Evolutionary conservation across 2,329 filamentous ascomycete genomes (phyloP).

Genomic region (Alternaria sp.): DNA sequence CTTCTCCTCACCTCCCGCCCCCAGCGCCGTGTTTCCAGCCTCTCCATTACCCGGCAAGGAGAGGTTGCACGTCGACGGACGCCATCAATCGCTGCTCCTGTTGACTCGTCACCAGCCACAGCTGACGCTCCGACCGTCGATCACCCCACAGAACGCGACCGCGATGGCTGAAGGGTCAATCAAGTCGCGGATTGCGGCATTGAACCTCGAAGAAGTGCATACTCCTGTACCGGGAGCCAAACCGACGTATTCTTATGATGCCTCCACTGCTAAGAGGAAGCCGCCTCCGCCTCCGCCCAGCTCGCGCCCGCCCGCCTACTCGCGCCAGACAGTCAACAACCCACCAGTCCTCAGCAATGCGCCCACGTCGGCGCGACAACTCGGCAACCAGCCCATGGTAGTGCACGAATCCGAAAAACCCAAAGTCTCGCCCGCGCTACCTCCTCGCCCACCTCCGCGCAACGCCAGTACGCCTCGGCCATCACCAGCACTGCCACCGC

Average conservation of each 20-base stretch:
- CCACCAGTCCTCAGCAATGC: conserved; percentile 52
- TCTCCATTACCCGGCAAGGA: conserved; percentile 2
- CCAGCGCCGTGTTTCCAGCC: neutral
- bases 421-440: conserved; percentile 41
- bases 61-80: conserved; percentile 5
- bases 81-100: conserved; percentile 11
- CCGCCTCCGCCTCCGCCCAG: conserved; percentile 52
- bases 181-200: conserved; percentile 58
- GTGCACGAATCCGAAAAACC: conserved; percentile 26
- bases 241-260: conserved; percentile 49
- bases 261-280: conserved; percentile 45
- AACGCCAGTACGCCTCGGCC: conserved; percentile 50
- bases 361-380: conserved; percentile 42
- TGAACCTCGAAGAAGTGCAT: conserved; percentile 58
- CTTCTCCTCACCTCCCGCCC: neutral
- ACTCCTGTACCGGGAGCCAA: conserved; percentile 47
- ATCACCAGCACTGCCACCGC: conserved; percentile 56
- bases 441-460: conserved; percentile 60
- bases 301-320: conserved; percentile 44
- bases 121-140: conserved; percentile 16
- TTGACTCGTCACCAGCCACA: conserved; percentile 17
- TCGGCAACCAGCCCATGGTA: conserved; percentile 52
- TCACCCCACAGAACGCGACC: conserved; percentile 21
- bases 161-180: conserved; percentile 52
- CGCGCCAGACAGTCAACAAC: conserved; percentile 52